These are phyloP conservation scores for Dactylorhiza incarnata DNA, from an alignment of 106 monocot genomes.

Conservation along the genomic window DNA sequence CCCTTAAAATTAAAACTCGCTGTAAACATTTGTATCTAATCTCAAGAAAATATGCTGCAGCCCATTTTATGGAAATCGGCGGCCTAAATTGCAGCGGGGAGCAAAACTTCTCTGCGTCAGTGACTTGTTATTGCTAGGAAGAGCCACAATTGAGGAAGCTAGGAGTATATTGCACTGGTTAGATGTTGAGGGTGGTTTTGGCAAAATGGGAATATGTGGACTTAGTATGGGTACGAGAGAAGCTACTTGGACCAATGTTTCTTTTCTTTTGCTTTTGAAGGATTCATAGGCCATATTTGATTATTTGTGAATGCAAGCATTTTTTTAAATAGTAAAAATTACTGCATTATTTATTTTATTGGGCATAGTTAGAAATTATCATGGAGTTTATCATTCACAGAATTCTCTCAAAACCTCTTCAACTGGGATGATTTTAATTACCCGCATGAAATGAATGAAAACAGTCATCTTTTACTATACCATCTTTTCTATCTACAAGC, in stretches of 20 bases:
- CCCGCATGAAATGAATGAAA: too few relatives aligned
- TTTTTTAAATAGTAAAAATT: too few relatives aligned
- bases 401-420: too few relatives aligned
- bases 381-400: too few relatives aligned
- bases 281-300: neutral
- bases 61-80: conserved; percentile 90
- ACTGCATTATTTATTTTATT: too few relatives aligned
- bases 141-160: conserved; percentile 91
- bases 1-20: conserved; percentile 1
- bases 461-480: too few relatives aligned
- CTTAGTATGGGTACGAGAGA: conserved; percentile 92
- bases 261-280: neutral
- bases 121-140: conserved; percentile 87
- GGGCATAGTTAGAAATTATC: too few relatives aligned
- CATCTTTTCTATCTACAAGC: too few relatives aligned
- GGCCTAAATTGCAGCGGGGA: conserved; percentile 79
- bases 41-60: conserved; percentile 54
- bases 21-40: conserved; percentile 24
- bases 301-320: too few relatives aligned
- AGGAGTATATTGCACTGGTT: conserved; percentile 89
- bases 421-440: too few relatives aligned
- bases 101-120: conserved; percentile 95
- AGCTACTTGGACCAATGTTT: neutral
- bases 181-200: conserved; percentile 83
- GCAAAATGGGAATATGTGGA: conserved; percentile 94